Evolutionary conservation across 2,329 filamentous ascomycete species (phyloP).

Genomic region (Coniella lustricola): DNA sequence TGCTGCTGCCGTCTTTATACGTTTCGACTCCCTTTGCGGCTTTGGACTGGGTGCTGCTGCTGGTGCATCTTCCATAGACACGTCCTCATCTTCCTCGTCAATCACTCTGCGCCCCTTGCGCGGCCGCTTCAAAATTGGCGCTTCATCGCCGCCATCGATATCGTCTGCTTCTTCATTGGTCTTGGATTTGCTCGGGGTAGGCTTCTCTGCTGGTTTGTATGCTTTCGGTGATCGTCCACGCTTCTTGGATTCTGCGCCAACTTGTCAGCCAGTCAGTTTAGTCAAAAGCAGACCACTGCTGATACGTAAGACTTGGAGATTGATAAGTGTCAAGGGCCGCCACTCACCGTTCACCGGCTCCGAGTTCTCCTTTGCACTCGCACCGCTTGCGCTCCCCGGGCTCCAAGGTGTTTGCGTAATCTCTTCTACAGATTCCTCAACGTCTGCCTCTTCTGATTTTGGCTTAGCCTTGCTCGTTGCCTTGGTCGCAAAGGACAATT

Average conservation of each 20-base stretch:
- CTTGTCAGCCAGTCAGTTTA: background rate
- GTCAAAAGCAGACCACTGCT: too few species aligned
- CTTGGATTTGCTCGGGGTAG: constrained; percentile 27
- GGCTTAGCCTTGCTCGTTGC: constrained; percentile 28
- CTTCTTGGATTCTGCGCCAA: constrained; percentile 38
- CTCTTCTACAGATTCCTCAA: constrained; percentile 16
- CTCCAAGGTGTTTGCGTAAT: constrained; percentile 19
- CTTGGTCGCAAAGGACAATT: constrained; percentile 66
- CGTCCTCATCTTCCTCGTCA: constrained; percentile 46
- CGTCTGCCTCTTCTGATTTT: constrained; percentile 26
- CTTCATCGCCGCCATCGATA: constrained; percentile 43
- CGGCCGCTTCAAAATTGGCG: constrained; percentile 53
- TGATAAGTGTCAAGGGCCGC: background rate
- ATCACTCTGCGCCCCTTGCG: constrained; percentile 40
- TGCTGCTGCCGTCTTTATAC: constrained; percentile 18
- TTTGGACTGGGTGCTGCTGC: constrained; percentile 17
- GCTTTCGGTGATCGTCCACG: constrained; percentile 27
- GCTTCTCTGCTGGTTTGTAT: constrained; percentile 18
- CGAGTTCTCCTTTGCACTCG: constrained; percentile 30
- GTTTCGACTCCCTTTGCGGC: constrained; percentile 24
- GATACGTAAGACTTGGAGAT: too few species aligned
- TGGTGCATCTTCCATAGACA: constrained; percentile 30
- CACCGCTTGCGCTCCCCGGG: constrained; percentile 19
- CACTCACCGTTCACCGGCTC: constrained; percentile 32
- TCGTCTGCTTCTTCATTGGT: constrained; percentile 37